phyloP scores from a whole-genome alignment of 1,284 basidiomycete species.

The Rhizopogon hawkerae region DNA sequence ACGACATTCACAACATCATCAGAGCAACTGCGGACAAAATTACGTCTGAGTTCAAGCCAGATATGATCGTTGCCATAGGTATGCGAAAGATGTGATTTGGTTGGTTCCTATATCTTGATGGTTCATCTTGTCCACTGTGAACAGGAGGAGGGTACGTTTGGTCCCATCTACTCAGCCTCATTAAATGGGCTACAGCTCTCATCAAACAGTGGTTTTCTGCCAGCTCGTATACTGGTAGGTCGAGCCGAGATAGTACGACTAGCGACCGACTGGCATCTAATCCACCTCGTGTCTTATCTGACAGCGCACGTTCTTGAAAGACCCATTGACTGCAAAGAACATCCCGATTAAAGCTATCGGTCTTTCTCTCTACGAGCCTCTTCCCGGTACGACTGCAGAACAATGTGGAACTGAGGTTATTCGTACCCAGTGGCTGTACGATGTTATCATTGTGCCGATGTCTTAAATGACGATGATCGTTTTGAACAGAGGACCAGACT shows the following conservation, averaged over 20 bases:
- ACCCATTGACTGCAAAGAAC: slow-evolving; percentile 62
- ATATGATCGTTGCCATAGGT: slow-evolving; percentile 78
- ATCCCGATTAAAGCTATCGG: slow-evolving; percentile 91
- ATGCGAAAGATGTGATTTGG: slow-evolving; percentile 15
- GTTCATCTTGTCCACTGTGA: slow-evolving; percentile 6
- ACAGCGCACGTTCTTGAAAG: slow-evolving; percentile 81
- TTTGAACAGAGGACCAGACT: slow-evolving; percentile 45
- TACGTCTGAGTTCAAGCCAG: slow-evolving; percentile 62
- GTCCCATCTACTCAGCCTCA: slow-evolving; percentile 6
- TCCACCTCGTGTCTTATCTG: slow-evolving; percentile 3
- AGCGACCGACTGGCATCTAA: not conserved
- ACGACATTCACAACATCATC: slow-evolving; percentile 79
- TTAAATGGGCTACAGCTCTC: slow-evolving; percentile 12
- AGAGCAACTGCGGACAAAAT: slow-evolving; percentile 53
- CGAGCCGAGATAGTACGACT: not conserved
- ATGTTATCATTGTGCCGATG: slow-evolving; percentile 17
- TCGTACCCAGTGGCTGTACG: slow-evolving; percentile 89
- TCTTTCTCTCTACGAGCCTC: slow-evolving; percentile 82
- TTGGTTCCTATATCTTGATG: not conserved
- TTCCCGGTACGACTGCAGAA: slow-evolving; percentile 69
- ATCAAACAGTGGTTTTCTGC: slow-evolving; percentile 76
- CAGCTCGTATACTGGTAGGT: slow-evolving; percentile 79
- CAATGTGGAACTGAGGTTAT: slow-evolving; percentile 79
- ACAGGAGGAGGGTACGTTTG: slow-evolving; percentile 69
- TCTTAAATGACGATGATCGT: slow-evolving; percentile 8